Evolutionary conservation across 352 stramenopile genomes (phyloP).

Genomic region (Phytopythium chamaehyphon): DNA sequence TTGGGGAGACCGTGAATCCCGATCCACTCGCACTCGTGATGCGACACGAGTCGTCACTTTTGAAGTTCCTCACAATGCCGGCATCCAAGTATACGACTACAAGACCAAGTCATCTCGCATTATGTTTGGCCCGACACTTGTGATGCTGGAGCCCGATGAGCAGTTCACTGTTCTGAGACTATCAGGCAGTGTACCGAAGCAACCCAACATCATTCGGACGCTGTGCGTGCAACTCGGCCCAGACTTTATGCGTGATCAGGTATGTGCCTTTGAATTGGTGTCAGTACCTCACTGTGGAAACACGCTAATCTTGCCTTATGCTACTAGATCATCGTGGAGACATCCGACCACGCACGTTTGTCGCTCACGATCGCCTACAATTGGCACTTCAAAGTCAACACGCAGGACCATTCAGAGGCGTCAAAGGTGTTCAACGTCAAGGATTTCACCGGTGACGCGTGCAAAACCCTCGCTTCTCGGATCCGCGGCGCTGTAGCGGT

Average conservation of each 20-base stretch:
- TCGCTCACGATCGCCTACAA: conserved; percentile 83
- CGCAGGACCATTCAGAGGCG: conserved; percentile 40
- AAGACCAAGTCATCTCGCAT: conserved; percentile 79
- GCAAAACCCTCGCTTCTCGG: conserved; percentile 73
- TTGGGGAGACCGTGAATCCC: too few species aligned
- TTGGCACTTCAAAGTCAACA: conserved; percentile 73
- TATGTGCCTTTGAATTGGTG: not conserved
- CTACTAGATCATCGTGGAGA: conserved; percentile 72
- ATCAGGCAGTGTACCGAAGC: conserved; percentile 61
- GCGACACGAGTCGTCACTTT: conserved; percentile 70
- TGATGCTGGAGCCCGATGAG: conserved; percentile 80
- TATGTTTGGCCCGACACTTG: conserved; percentile 71
- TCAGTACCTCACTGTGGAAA: not conserved
- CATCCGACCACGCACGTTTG: conserved; percentile 69
- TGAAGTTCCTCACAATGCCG: conserved; percentile 77
- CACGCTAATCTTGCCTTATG: not conserved
- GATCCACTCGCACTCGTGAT: conserved; percentile 27
- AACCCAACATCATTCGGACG: conserved; percentile 76
- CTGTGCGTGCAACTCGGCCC: conserved; percentile 75
- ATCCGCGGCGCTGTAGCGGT: conserved; percentile 72
- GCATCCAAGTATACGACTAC: conserved; percentile 84
- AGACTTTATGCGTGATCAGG: conserved; percentile 80
- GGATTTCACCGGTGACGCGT: conserved; percentile 77
- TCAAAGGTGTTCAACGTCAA: conserved; percentile 81
- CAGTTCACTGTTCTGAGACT: conserved; percentile 80